Conservation (phyloP, 352 stramenopile species). For the Phytophthora idaei region DNA sequence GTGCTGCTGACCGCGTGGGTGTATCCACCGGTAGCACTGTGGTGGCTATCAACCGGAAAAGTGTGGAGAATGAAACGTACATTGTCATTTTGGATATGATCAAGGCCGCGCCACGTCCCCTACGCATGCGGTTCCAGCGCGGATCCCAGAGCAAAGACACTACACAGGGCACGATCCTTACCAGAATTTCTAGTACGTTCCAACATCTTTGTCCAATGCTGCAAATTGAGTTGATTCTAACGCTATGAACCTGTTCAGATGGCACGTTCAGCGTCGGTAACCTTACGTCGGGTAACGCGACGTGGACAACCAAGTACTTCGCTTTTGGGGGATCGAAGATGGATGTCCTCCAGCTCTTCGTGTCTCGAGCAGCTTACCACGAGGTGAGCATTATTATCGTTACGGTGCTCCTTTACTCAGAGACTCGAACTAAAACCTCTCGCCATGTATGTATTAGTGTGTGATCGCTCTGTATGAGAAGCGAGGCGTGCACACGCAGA, state of each 20-base stretch:
- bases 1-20: conserved; percentile 67
- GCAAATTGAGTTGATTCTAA: conserved; percentile 9
- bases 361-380: conserved; percentile 82
- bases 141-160: conserved; percentile 69
- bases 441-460: conserved; percentile 41
- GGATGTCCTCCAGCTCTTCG: conserved; percentile 85
- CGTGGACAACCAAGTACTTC: conserved; percentile 83
- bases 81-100: conserved; percentile 75
- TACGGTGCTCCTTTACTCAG: not conserved
- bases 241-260: conserved; percentile 42
- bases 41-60: conserved; percentile 72
- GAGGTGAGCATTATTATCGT: conserved; percentile 45
- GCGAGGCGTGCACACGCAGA: conserved; percentile 79
- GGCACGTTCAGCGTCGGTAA: conserved; percentile 87
- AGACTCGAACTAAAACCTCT: not conserved
- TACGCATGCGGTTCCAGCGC: conserved; percentile 76
- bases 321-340: conserved; percentile 82
- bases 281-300: conserved; percentile 76
- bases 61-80: conserved; percentile 63
- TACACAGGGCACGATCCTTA: conserved; percentile 72
- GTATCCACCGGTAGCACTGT: conserved; percentile 74
- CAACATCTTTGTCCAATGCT: not conserved
- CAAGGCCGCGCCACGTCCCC: conserved; percentile 74
- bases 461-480: conserved; percentile 89
- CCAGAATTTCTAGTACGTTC: conserved; percentile 78